Evolutionary conservation across 2,329 filamentous ascomycete genomes (phyloP).

Genomic region (Leptographium galeiforme): DNA sequence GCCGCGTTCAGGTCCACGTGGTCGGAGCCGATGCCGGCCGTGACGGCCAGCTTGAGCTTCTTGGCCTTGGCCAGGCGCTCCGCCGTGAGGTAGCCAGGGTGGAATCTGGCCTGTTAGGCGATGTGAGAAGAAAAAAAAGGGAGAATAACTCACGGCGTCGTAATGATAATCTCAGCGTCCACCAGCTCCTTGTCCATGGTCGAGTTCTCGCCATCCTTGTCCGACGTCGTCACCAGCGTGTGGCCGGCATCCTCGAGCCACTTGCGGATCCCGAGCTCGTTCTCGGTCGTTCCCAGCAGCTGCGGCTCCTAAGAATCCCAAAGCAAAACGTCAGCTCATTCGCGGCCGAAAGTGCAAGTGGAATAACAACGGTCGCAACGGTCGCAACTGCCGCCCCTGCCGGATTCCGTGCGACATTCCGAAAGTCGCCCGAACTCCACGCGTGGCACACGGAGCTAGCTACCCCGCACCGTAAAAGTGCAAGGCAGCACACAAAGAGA

Average conservation of each 20-base stretch:
- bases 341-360: too few relatives aligned
- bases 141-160: slow-evolving; percentile 63
- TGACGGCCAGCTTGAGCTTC: slow-evolving; percentile 96
- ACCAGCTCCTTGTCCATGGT: slow-evolving; percentile 91
- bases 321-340: not conserved
- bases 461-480: too few relatives aligned
- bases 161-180: slow-evolving; percentile 97
- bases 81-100: slow-evolving; percentile 92
- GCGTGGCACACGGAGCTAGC: too few relatives aligned
- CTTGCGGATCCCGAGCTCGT: slow-evolving; percentile 92
- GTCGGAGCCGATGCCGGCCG: slow-evolving; percentile 95
- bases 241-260: slow-evolving; percentile 97
- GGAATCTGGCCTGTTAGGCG: slow-evolving; percentile 52
- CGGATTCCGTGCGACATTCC: too few relatives aligned
- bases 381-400: too few relatives aligned
- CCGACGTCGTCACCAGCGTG: slow-evolving; percentile 89
- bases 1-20: slow-evolving; percentile 94
- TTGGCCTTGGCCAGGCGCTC: slow-evolving; percentile 96
- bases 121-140: not conserved
- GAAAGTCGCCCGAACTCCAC: too few relatives aligned
- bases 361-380: too few relatives aligned
- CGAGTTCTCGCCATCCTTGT: slow-evolving; percentile 90
- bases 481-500: too few relatives aligned
- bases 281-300: slow-evolving; percentile 91
- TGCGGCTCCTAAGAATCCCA: slow-evolving; percentile 41